Evolutionary conservation across 805 yeast genomes (phyloP).

Genomic region (Priceomyces melissophilus): DNA sequence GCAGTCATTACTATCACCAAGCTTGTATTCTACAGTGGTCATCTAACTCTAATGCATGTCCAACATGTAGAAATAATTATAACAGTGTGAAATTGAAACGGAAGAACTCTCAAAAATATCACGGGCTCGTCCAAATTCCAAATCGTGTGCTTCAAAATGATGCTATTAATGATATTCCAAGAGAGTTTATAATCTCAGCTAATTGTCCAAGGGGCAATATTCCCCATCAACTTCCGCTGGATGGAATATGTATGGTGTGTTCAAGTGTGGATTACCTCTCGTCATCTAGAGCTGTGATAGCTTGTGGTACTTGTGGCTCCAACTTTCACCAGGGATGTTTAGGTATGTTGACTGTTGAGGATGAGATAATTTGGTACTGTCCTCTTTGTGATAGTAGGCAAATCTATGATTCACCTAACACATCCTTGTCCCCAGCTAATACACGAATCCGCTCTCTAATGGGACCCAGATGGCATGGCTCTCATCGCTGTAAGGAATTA

Average conservation of each 20-base stretch:
- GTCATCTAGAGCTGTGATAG: slow-evolving; percentile 15
- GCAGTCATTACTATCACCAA: slow-evolving; percentile 56
- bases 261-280: slow-evolving; percentile 31
- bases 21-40: slow-evolving; percentile 59
- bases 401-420: slow-evolving; percentile 12
- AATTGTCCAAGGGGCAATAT: not conserved
- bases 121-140: slow-evolving; percentile 17
- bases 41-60: slow-evolving; percentile 54
- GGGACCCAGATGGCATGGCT: not conserved
- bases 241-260: slow-evolving; percentile 32
- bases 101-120: slow-evolving; percentile 7
- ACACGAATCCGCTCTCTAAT: not conserved
- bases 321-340: slow-evolving; percentile 41
- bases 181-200: slow-evolving; percentile 28
- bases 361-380: slow-evolving; percentile 38
- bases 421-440: not conserved
- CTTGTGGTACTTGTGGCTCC: slow-evolving; percentile 35
- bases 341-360: slow-evolving; percentile 20
- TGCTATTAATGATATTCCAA: slow-evolving; percentile 37
- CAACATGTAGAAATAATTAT: slow-evolving; percentile 54
- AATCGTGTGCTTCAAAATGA: slow-evolving; percentile 32
- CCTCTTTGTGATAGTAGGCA: slow-evolving; percentile 50
- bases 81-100: slow-evolving; percentile 31
- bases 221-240: slow-evolving; percentile 3
- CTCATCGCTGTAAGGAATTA: not conserved